phyloP scores from a whole-genome alignment of 441 rosid genomes.

The Pelargonium fulgidum region DNA sequence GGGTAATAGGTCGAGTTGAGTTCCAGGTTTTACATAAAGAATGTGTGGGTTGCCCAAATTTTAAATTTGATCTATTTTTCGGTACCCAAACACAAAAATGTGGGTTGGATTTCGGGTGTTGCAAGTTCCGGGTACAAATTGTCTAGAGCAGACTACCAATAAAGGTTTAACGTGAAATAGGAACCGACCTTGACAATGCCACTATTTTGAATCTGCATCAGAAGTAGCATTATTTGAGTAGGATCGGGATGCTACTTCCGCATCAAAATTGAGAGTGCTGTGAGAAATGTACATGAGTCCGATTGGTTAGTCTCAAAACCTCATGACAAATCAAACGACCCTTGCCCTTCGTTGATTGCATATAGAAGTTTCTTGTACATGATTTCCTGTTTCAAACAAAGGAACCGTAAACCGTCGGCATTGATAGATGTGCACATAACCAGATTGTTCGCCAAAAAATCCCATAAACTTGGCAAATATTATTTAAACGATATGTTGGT shows the following conservation, averaged over 20 bases:
- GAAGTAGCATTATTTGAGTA: neutral
- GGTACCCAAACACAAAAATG: too few species aligned
- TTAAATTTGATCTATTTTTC: too few species aligned
- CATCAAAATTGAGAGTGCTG: neutral
- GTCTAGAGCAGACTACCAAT: too few species aligned
- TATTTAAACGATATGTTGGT: neutral
- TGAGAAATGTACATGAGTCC: neutral
- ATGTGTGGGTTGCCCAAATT: too few species aligned
- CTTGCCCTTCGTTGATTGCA: conserved; percentile 96
- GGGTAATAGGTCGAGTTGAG: too few species aligned
- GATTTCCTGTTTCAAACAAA: conserved; percentile 60
- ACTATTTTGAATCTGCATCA: neutral
- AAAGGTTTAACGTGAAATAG: neutral
- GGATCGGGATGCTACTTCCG: neutral
- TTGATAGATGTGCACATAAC: neutral
- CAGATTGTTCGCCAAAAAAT: neutral
- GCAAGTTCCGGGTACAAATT: too few species aligned
- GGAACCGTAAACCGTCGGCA: neutral
- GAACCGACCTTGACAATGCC: neutral
- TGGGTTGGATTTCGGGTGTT: too few species aligned
- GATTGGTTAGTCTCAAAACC: conserved; percentile 6
- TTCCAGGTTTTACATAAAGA: too few species aligned
- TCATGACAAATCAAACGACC: conserved; percentile 92
- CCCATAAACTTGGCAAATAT: neutral
- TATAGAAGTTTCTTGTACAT: conserved; percentile 86